phyloP scores from a whole-genome alignment of 371 early-diverging fungal species.

The Rhizopus delemar region DNA sequence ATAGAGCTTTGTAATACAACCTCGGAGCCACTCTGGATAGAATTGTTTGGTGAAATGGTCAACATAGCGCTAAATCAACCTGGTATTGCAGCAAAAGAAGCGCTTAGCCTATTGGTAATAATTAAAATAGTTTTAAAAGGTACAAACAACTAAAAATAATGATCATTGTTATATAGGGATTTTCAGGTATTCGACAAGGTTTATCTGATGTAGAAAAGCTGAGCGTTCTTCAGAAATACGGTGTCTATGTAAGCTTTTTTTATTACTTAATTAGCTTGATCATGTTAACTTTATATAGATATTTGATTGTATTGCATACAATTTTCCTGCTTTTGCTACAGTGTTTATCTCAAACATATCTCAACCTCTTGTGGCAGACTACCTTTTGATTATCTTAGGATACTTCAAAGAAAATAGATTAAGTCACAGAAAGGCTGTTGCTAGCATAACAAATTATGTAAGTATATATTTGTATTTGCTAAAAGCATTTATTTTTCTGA shows the following conservation, averaged over 20 bases:
- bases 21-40: constrained; percentile 43
- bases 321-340: constrained; percentile 29
- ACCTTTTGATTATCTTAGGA: constrained; percentile 35
- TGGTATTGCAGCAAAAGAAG: constrained; percentile 32
- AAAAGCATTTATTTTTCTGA: background rate
- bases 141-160: background rate
- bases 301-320: constrained; percentile 26
- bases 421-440: constrained; percentile 14
- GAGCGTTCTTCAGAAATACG: constrained; percentile 31
- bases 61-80: constrained; percentile 36
- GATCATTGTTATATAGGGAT: constrained; percentile 8
- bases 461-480: background rate
- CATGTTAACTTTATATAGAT: constrained; percentile 18
- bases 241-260: constrained; percentile 25
- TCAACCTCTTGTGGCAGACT: constrained; percentile 19
- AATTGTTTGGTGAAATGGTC: constrained; percentile 40
- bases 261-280: too few relatives aligned
- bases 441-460: constrained; percentile 26
- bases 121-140: background rate
- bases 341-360: constrained; percentile 17
- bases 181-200: constrained; percentile 3
- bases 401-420: constrained; percentile 28
- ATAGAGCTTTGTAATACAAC: constrained; percentile 22
- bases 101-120: constrained; percentile 34
- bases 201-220: constrained; percentile 16